A percentile compares a stretch with the other conserved stretches of the same genome.
Conservation (phyloP, 345 rosid species). For the Erodium maritimum region DNA sequence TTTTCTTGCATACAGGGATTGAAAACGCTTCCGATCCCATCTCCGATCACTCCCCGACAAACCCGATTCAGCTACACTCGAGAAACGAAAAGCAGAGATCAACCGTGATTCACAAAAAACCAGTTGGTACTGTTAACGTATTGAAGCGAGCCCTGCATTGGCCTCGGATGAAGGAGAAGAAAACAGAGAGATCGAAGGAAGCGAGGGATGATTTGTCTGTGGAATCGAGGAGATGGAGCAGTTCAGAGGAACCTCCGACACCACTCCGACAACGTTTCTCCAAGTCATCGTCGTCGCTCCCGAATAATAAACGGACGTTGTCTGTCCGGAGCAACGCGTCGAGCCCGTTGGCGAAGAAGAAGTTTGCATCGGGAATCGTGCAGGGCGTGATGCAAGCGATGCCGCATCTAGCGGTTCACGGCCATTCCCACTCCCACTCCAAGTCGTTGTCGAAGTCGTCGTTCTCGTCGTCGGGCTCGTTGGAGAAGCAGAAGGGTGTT, state of each 20-base stretch:
- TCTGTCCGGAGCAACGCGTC: slow-evolving; percentile 71
- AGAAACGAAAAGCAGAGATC: slow-evolving; percentile 29
- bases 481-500: slow-evolving; percentile 57
- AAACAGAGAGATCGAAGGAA: slow-evolving; percentile 17
- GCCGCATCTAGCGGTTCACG: slow-evolving; percentile 28
- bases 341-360: slow-evolving; percentile 72
- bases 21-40: slow-evolving; percentile 31
- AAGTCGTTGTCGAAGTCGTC: slow-evolving; percentile 72
- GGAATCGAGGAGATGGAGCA: slow-evolving; percentile 20
- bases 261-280: slow-evolving; percentile 66
- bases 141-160: slow-evolving; percentile 55
- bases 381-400: slow-evolving; percentile 42
- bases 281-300: slow-evolving; percentile 26
- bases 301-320: slow-evolving; percentile 53
- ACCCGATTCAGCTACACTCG: slow-evolving; percentile 27
- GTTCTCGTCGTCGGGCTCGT: slow-evolving; percentile 35
- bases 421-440: slow-evolving; percentile 65
- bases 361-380: slow-evolving; percentile 44
- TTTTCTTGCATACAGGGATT: slow-evolving; percentile 43
- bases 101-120: slow-evolving; percentile 25
- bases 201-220: slow-evolving; percentile 14
- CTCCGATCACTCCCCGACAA: slow-evolving; percentile 29
- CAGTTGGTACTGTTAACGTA: slow-evolving; percentile 25
- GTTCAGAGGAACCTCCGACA: slow-evolving; percentile 33
- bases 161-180: slow-evolving; percentile 43